Conservation (phyloP, 2,329 filamentous ascomycete species). For the Falciphora oryzae region DNA sequence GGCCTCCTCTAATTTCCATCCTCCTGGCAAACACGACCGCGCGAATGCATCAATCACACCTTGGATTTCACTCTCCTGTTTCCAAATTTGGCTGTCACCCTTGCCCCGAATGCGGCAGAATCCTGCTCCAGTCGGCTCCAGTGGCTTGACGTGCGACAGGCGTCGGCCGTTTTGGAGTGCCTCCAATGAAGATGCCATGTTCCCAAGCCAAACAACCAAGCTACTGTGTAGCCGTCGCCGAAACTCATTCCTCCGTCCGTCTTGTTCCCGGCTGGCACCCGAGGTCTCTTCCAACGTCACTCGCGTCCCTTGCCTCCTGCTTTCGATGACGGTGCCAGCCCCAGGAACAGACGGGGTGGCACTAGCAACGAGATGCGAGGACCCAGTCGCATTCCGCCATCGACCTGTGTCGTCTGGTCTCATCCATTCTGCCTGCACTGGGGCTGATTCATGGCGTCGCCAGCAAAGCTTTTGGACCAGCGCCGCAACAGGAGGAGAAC, state of each 20-base stretch:
- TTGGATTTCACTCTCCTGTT: not conserved
- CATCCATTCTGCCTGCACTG: not conserved
- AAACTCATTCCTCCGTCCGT: not conserved
- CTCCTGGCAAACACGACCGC: not conserved
- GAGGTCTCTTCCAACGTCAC: not conserved
- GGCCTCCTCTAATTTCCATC: not conserved
- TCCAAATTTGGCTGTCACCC: not conserved
- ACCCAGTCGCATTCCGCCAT: no score
- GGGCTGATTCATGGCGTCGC: not conserved
- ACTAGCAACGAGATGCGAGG: no score
- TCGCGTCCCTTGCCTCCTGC: not conserved
- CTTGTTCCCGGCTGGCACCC: not conserved
- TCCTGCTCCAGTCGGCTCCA: not conserved
- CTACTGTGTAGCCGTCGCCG: no score
- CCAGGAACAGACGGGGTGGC: no score
- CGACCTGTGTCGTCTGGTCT: not conserved
- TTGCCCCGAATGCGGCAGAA: not conserved
- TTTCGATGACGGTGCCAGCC: not conserved
- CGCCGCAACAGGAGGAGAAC: no score
- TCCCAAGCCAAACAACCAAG: no score
- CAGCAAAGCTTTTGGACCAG: not conserved
- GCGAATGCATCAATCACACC: no score
- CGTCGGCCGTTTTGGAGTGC: not conserved
- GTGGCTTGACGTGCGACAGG: no score
- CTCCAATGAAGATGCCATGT: not conserved